Evolutionary conservation across 805 yeast genomes (phyloP).

Genomic region (Kazachstania kunashirensis): DNA sequence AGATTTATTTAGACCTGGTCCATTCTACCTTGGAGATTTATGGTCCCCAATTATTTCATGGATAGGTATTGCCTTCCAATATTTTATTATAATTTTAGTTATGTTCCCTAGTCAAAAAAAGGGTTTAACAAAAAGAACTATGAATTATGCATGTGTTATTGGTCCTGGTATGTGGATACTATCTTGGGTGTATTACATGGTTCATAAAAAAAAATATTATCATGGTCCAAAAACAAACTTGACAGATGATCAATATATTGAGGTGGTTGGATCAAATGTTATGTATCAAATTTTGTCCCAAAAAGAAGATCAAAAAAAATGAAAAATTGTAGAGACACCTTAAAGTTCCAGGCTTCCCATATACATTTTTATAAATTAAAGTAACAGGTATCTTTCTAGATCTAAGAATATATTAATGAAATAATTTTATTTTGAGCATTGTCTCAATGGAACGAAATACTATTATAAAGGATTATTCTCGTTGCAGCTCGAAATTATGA

Average conservation of each 20-base stretch:
- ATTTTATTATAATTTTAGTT: slow-evolving; percentile 44
- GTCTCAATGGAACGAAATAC: too few relatives aligned
- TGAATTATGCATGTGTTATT: slow-evolving; percentile 68
- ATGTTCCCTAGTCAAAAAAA: slow-evolving; percentile 47
- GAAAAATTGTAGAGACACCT: too few relatives aligned
- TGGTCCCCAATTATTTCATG: slow-evolving; percentile 39
- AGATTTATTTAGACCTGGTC: slow-evolving; percentile 51
- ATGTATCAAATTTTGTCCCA: slow-evolving; percentile 19
- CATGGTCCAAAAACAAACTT: slow-evolving; percentile 42
- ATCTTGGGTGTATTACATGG: slow-evolving; percentile 41
- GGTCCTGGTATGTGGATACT: slow-evolving; percentile 53
- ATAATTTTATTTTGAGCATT: too few relatives aligned
- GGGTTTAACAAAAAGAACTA: slow-evolving; percentile 32
- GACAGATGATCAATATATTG: slow-evolving; percentile 23
- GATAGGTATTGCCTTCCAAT: slow-evolving; percentile 41
- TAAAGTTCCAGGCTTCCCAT: too few relatives aligned
- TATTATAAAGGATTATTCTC: too few relatives aligned
- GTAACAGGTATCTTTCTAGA: too few relatives aligned
- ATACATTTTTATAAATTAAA: too few relatives aligned
- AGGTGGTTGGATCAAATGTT: slow-evolving; percentile 21
- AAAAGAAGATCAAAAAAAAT: too few relatives aligned
- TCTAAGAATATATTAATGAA: too few relatives aligned
- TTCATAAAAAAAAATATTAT: slow-evolving; percentile 44
- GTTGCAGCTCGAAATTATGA: too few relatives aligned
- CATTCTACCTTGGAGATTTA: slow-evolving; percentile 49